These are phyloP conservation scores for Penicillium decumbens DNA, from an alignment of 2,329 filamentous ascomycete species.

Conservation along the genomic window DNA sequence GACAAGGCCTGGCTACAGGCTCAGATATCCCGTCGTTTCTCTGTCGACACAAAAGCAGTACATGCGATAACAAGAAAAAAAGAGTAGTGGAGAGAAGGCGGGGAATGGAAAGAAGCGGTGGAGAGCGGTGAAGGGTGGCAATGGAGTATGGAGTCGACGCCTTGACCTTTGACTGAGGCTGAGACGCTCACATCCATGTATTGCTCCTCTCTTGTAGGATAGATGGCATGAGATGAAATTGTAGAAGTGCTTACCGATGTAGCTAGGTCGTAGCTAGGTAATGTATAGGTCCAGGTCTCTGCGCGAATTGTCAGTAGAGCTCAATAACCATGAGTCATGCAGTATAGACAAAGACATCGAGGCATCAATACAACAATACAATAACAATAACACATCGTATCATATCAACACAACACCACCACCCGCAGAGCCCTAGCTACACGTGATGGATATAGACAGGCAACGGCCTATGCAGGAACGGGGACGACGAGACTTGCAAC, in stretches of 20 bases:
- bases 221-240: no score
- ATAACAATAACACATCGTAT: neutral
- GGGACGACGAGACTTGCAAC: conserved; percentile 1
- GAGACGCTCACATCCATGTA: neutral
- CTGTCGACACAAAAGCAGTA: conserved; percentile 1
- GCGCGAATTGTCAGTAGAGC: neutral
- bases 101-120: conserved; percentile 19
- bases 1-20: neutral
- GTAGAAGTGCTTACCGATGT: neutral
- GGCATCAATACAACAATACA: neutral
- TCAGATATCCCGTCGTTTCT: neutral
- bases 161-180: neutral
- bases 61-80: conserved; percentile 1
- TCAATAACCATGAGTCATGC: no score
- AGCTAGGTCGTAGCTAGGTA: neutral
- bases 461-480: conserved; percentile 11
- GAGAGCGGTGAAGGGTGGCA: conserved; percentile 16
- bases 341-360: neutral
- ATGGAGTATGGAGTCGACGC: neutral
- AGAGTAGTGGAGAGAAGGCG: conserved; percentile 10
- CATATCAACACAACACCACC: neutral
- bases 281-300: neutral
- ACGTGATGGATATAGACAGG: conserved; percentile 9
- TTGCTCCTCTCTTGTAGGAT: no score
- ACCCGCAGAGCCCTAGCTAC: conserved; percentile 13